Base-by-base conservation (phyloP, 306 rosid species). In the Glycine tomentella region DNA sequence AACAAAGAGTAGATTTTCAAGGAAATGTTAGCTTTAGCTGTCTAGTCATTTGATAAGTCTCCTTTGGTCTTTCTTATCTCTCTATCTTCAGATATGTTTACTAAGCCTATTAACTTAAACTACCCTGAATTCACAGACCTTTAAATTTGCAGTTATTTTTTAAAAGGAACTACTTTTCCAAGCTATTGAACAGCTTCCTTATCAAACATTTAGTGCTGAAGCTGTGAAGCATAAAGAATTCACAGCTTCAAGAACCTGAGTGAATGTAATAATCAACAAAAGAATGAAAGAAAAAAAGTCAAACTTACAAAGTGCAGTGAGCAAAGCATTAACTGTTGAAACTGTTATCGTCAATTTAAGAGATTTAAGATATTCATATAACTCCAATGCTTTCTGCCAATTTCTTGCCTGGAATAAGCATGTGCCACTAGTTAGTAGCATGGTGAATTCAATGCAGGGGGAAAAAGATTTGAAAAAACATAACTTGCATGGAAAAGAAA, bases 291-390 rank as follows among this genome's bases (percentile, higher is more conserved):
- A 80, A 40, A 69, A 25, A 50, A 74, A 44, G 49, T 45, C 36
- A 57, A 55, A 88, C 99, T 87, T 89, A 95, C 99, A 95, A 68
- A 95, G 87, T 80, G 99, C 96, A 69, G 96, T 95, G 77, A 95
- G 92, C 88, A 91, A 87, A 81, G 99, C 99, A 85, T 95, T 95
- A 81, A 91, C 80, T 69, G 97, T 91, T 82, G 99, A 89, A 86
- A 91, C 98, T 69, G 93, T 87, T 66, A 50, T 86, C 67, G 75
- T 80, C 87, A 86, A 70, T 67, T 91, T 89, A 72, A 78, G 84
- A 72, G 91, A 86, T 80, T 90, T 95, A 79, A 95, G 97, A 84
- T 89, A 81, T 80, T 90, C 91, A 58, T 90, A 95, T 61, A 95
- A 91, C 82, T 87, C 90, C 88, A 90, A 69, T 63, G 97, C 98